These are phyloP conservation scores for Tulasnella sp. DNA, from an alignment of 768 basidiomycete species.

Conservation along the genomic window DNA sequence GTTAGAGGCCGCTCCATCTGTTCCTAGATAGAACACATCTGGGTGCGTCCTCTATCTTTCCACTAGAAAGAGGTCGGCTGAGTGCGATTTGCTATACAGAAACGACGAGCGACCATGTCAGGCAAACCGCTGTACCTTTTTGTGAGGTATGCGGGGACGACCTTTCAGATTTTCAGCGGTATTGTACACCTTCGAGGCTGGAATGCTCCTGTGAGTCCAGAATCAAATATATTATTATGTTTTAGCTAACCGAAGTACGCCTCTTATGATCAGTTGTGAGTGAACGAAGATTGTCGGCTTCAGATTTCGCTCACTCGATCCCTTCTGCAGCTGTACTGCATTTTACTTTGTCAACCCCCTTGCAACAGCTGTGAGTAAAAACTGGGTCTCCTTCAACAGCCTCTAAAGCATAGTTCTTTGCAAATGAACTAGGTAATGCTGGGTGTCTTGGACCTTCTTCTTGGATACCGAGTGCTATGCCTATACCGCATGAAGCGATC, in stretches of 20 bases:
- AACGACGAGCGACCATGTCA: not conserved
- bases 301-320: not conserved
- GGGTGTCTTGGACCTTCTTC: slow-evolving; percentile 17
- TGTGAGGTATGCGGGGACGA: slow-evolving; percentile 17
- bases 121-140: slow-evolving; percentile 27
- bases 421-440: not conserved
- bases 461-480: slow-evolving; percentile 13
- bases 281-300: not conserved
- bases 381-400: too few species aligned
- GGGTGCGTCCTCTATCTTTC: not conserved
- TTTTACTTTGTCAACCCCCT: slow-evolving; percentile 18
- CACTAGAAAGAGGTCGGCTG: not conserved
- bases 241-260: not conserved
- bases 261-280: not conserved
- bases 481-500: slow-evolving; percentile 20
- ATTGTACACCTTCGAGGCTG: slow-evolving; percentile 8
- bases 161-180: slow-evolving; percentile 19
- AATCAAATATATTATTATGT: not conserved
- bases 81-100: not conserved
- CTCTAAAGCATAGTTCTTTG: too few species aligned
- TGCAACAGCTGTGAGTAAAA: slow-evolving; percentile 18
- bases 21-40: not conserved
- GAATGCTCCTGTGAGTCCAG: slow-evolving; percentile 12
- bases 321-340: slow-evolving; percentile 1
- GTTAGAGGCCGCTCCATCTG: not conserved